Evolutionary conservation across 108 stramenopile species (phyloP), one percentile per base, ranked within the genome.

Genomic region (Fragilariopsis cylindrus): DNA sequence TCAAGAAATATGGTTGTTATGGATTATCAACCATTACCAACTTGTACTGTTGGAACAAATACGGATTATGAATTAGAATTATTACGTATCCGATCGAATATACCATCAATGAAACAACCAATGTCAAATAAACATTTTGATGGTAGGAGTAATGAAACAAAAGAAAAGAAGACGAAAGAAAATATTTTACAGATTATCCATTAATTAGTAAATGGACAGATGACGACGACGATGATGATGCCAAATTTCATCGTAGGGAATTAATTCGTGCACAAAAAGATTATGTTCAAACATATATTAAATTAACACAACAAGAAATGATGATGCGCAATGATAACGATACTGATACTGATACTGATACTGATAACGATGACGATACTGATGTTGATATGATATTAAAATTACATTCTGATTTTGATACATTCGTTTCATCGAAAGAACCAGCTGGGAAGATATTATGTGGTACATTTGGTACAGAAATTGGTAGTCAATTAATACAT

Each of bases 331-430:
- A 30, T 30, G 30, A 30, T 44, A 44, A 43, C 1, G 60, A 5
- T 13, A 49, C 3, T 21, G 13, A 4, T 46, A 65, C 1, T 2
- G 65, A 48, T 21, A 21, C 21, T 21, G 21, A 21, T 21, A 45
- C n/a, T 1, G 60, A 5, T 13, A 49, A 42, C 40, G 13, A 4
- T 47, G 2, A 46, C 13, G 65, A 48, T 30, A 30, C 30, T 30
- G 30, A 30, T 30, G 30, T 30, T 30, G 30, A 30, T 30, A 30
- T 13, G 2, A 48, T 68, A 9, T 1, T 21, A 48, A 8, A 68
- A 44, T 19, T 48, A 3, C 67, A 68, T 48, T 68, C 67, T 12
- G 67, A 68, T 5, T 68, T 50, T 16, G 67, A 68, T 48, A 68
- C 67, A 39, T 11, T 45, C 49, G 67, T 68, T 5, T 48, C 67